Evolutionary conservation across 2,329 filamentous ascomycete genomes (phyloP).

Genomic region (Hortaea werneckii): DNA sequence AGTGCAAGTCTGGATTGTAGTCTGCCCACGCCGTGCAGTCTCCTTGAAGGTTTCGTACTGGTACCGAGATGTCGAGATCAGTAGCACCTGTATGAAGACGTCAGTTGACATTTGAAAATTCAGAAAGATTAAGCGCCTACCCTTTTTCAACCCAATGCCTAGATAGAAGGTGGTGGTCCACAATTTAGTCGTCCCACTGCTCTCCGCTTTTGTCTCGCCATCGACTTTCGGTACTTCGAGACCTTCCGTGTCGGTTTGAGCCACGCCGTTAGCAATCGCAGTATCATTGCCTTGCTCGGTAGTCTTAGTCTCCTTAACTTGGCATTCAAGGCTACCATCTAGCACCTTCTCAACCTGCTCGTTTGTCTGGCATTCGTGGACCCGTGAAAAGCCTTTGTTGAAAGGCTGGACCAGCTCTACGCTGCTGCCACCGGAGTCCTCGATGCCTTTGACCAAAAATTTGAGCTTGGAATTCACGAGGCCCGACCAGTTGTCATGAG

Average conservation of each 20-base stretch:
- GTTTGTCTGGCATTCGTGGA: slow-evolving; percentile 57
- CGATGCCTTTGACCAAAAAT: slow-evolving; percentile 71
- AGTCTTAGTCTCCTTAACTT: slow-evolving; percentile 47
- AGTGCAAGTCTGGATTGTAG: slow-evolving; percentile 66
- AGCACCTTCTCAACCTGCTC: slow-evolving; percentile 53
- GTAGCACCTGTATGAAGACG: slow-evolving; percentile 45
- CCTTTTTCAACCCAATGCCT: slow-evolving; percentile 60
- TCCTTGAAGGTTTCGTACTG: slow-evolving; percentile 80
- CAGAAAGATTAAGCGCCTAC: slow-evolving; percentile 2
- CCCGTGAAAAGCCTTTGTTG: slow-evolving; percentile 82
- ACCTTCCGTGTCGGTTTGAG: slow-evolving; percentile 28
- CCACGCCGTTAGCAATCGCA: slow-evolving; percentile 36
- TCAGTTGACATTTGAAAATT: not conserved
- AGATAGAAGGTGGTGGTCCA: slow-evolving; percentile 94
- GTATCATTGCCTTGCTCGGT: slow-evolving; percentile 43
- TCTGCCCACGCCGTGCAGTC: slow-evolving; percentile 66
- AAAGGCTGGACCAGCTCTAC: slow-evolving; percentile 82
- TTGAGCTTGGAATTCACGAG: slow-evolving; percentile 90
- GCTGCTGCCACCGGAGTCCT: slow-evolving; percentile 56
- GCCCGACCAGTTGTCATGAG: slow-evolving; percentile 79
- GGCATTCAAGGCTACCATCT: slow-evolving; percentile 51
- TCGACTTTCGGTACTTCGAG: slow-evolving; percentile 25
- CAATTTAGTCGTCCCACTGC: slow-evolving; percentile 42
- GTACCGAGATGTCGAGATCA: slow-evolving; percentile 66
- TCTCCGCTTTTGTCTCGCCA: slow-evolving; percentile 21